Evolutionary conservation across 768 basidiomycete species (phyloP).

Genomic region (Cystofilobasidium bisporidii): DNA sequence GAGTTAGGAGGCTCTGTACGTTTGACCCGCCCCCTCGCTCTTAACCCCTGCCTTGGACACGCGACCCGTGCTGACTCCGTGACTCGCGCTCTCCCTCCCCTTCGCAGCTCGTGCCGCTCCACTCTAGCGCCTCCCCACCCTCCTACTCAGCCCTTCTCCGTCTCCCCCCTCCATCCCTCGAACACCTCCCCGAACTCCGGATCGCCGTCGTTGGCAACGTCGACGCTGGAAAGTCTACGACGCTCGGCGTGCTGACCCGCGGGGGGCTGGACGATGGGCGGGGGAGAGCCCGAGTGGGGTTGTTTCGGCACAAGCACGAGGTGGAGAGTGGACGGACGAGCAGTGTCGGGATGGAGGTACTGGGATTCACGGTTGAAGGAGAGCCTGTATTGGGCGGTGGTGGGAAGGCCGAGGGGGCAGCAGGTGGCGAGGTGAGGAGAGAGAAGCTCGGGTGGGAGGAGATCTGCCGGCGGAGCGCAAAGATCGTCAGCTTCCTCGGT

Average conservation of each 20-base stretch:
- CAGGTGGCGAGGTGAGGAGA: conserved; percentile 32
- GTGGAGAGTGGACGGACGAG: conserved; percentile 69
- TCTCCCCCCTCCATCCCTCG: conserved; percentile 13
- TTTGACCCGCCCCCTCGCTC: background rate
- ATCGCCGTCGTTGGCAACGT: conserved; percentile 90
- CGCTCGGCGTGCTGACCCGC: conserved; percentile 86
- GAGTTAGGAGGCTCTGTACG: background rate
- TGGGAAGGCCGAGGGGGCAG: background rate
- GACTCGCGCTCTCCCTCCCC: no score
- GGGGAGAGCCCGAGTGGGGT: conserved; percentile 54
- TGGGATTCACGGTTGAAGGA: conserved; percentile 73
- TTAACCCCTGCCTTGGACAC: background rate
- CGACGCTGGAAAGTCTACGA: conserved; percentile 82
- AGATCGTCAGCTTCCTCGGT: conserved; percentile 91
- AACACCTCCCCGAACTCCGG: conserved; percentile 57
- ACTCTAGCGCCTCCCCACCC: background rate
- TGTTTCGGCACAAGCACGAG: conserved; percentile 85
- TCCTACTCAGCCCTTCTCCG: conserved; percentile 17
- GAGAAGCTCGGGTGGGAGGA: conserved; percentile 95
- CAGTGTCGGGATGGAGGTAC: conserved; percentile 95
- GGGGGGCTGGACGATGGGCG: conserved; percentile 46
- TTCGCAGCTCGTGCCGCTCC: background rate
- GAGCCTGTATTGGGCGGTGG: conserved; percentile 60
- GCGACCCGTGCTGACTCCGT: no score
- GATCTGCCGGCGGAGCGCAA: conserved; percentile 75